phyloP scores from a whole-genome alignment of 2,329 filamentous ascomycete genomes.

The Xylariales sp. region DNA sequence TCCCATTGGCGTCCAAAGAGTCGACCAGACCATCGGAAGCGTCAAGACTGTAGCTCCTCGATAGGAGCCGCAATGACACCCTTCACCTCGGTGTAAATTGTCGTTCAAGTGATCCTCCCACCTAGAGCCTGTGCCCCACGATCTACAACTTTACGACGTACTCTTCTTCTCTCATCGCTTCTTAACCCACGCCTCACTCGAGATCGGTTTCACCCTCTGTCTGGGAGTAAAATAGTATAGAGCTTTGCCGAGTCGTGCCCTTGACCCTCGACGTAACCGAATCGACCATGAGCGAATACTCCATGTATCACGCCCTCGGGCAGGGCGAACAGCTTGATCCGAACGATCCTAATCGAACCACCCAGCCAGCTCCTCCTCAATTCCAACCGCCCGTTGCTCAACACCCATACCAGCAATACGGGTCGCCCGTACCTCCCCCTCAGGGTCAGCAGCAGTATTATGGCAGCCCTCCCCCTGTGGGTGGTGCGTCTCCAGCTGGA shows the following conservation, averaged over 20 bases:
- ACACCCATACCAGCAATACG: conserved; percentile 66
- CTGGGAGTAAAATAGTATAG: conserved; percentile 3
- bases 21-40: neutral
- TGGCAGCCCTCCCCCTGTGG: conserved; percentile 50
- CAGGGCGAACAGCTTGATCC: conserved; percentile 66
- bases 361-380: conserved; percentile 64
- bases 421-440: conserved; percentile 48
- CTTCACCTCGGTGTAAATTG: conserved; percentile 22
- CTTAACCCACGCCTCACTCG: neutral
- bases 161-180: neutral
- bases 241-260: neutral
- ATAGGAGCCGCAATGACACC: conserved; percentile 26
- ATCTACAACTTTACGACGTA: neutral
- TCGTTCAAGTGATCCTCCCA: conserved; percentile 9
- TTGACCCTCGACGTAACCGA: neutral
- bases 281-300: conserved; percentile 64
- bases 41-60: neutral
- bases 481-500: conserved; percentile 48
- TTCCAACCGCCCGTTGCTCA: conserved; percentile 67
- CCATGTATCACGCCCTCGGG: conserved; percentile 67
- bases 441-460: conserved; percentile 55
- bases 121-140: conserved; percentile 13
- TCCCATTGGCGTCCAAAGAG: conserved; percentile 6
- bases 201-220: conserved; percentile 12
- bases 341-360: conserved; percentile 63